Evolutionary conservation across 176 grass and related monocot species (phyloP), one percentile per base, ranked within the genome.

Genomic region (Oryza glumipatula): DNA sequence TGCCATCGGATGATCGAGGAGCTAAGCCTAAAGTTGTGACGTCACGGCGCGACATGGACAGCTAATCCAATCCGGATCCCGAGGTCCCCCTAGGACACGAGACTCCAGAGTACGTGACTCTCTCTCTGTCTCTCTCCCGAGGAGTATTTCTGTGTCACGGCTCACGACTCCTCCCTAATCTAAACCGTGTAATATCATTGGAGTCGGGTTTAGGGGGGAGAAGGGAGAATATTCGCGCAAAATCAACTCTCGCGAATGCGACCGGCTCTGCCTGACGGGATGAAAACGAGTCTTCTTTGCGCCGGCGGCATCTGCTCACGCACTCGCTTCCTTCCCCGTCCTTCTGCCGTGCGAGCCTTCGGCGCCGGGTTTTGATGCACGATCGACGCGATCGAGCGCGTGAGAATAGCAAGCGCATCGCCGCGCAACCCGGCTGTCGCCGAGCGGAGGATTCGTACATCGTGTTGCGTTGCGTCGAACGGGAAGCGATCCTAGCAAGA

Each of bases 381-480:
- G 80, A 30, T 30, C 28, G 28, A 90, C 88, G 48, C 81, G 38
- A 39, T 39, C 38, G 48, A 85, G 41, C 81, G 84, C 67, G 82
- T 77, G 52, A 9, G 33, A 39, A 79, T 6, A 11, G 60, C 69
- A 38, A 28, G 15, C 11, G 7, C 16, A 43, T 52, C 82, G 75
- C 67, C 88, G 80, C n/a, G 68, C 73, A 73, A 79, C 74, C 69
- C 79, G 74, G 74, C 83, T 47, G 54, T 67, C 16, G 48, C 49
- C 5, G 49, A 49, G 11, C 12, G 12, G 47, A 51, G 14, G 48
- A 51, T 14, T 51, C 48, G 48, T 51, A 49, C 12, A 15, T 56
- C 51, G 51, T 56, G 51, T 56, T 4, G 46, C 58, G 19, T 94
- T 89, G 94, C 90, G 89, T 94, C 89, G 77, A 72, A 87, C 39